phyloP scores from a whole-genome alignment of 257 asterid genomes.

The Ilex asprella region DNA sequence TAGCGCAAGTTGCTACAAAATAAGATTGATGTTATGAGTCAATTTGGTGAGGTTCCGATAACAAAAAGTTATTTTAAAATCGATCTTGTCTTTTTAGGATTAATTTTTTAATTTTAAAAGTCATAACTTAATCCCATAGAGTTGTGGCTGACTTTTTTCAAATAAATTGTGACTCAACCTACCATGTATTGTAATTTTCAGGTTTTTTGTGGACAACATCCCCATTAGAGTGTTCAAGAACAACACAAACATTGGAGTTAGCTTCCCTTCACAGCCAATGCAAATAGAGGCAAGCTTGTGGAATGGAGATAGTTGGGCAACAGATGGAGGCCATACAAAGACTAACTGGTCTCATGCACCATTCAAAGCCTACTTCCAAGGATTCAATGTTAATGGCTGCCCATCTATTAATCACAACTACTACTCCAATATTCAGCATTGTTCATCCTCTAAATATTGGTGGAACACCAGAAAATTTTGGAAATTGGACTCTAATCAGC shows the following conservation, averaged over 20 bases:
- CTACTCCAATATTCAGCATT: conserved; percentile 1
- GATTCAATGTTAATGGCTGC: conserved; percentile 36
- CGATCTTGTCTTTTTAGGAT: too few species aligned
- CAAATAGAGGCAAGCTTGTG: conserved; percentile 46
- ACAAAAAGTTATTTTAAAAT: too few species aligned
- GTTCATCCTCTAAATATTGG: conserved; percentile 28
- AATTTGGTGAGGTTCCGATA: too few species aligned
- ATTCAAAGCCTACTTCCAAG: conserved; percentile 43
- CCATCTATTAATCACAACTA: background rate
- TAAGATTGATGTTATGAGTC: too few species aligned
- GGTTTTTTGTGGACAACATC: conserved; percentile 53
- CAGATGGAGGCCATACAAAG: conserved; percentile 53
- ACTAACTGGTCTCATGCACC: conserved; percentile 55
- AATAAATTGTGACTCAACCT: too few species aligned
- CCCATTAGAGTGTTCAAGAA: conserved; percentile 65
- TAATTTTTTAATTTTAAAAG: too few species aligned
- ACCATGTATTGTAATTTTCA: background rate
- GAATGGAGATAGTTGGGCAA: conserved; percentile 60
- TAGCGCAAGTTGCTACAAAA: too few species aligned
- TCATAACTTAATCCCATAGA: too few species aligned
- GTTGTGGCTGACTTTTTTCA: too few species aligned
- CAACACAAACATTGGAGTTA: conserved; percentile 27
- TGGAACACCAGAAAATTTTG: conserved; percentile 30
- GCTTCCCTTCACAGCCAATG: conserved; percentile 53
- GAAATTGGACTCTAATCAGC: conserved; percentile 20